Percentiles rank a stretch among this genome's conserved stretches.
These are phyloP conservation scores for Pythium insidiosum DNA, from an alignment of 352 stramenopile species.

Conservation along the genomic window DNA sequence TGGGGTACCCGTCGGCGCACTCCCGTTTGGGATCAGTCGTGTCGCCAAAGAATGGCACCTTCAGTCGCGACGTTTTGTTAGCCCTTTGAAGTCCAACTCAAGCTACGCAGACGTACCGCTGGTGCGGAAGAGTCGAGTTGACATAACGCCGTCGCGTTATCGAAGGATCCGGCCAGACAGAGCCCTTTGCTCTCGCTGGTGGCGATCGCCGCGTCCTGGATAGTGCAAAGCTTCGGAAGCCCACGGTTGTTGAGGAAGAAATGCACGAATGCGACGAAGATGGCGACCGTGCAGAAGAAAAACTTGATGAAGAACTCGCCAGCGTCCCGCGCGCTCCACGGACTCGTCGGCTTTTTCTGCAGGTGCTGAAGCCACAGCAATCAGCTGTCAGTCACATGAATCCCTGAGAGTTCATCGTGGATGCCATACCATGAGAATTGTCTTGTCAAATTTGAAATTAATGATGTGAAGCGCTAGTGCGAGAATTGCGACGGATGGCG, in stretches of 20 bases:
- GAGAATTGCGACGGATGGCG: slow-evolving; percentile 41
- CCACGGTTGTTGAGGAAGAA: slow-evolving; percentile 42
- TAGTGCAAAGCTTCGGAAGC: slow-evolving; percentile 44
- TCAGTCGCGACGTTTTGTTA: too few species aligned
- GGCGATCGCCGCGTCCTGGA: slow-evolving; percentile 35
- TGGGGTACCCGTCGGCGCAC: slow-evolving; percentile 34
- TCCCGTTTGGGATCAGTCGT: slow-evolving; percentile 16
- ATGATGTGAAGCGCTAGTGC: slow-evolving; percentile 46
- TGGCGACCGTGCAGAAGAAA: slow-evolving; percentile 63
- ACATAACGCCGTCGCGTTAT: slow-evolving; percentile 22
- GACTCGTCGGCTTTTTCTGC: slow-evolving; percentile 62
- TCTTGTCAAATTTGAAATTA: slow-evolving; percentile 81
- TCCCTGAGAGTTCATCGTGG: too few species aligned
- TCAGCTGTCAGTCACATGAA: too few species aligned
- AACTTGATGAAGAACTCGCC: slow-evolving; percentile 87
- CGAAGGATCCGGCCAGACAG: slow-evolving; percentile 24
- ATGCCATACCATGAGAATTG: slow-evolving; percentile 44
- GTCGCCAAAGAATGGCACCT: slow-evolving; percentile 36
- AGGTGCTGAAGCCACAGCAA: slow-evolving; percentile 28
- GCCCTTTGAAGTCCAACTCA: too few species aligned
- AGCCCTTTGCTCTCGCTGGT: slow-evolving; percentile 7
- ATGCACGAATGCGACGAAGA: slow-evolving; percentile 54
- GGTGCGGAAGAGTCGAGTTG: slow-evolving; percentile 18
- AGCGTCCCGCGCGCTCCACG: slow-evolving; percentile 68
- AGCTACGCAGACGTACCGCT: too few species aligned